A percentile compares a stretch with the other conserved stretches of the same genome.
Evolutionary conservation across 2,329 filamentous ascomycete species (phyloP).

Genomic region (Thermoascus crustaceus): DNA sequence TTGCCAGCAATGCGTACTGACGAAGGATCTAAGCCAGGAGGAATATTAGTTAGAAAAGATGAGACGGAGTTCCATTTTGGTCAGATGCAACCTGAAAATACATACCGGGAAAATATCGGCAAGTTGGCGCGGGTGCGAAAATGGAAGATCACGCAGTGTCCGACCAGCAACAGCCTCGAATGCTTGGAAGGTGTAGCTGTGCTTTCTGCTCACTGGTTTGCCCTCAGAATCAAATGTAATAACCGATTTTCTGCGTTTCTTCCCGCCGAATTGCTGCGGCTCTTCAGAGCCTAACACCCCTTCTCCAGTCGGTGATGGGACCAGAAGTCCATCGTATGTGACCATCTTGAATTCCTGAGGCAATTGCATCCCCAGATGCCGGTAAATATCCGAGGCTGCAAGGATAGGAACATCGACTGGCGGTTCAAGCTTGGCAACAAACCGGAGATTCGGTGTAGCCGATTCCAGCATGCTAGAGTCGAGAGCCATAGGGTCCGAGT

Average conservation of each 20-base stretch:
- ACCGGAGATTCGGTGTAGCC: conserved; percentile 35
- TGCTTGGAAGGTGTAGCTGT: conserved; percentile 36
- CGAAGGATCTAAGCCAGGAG: conserved; percentile 27
- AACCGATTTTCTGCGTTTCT: conserved; percentile 26
- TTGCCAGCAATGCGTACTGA: conserved; percentile 37
- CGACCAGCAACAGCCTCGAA: conserved; percentile 34
- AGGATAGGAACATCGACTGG: conserved; percentile 35
- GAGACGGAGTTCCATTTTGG: neutral
- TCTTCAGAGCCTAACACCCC: conserved; percentile 19
- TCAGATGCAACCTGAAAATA: too few species aligned
- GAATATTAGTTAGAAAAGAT: conserved; percentile 4
- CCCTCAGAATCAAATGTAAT: conserved; percentile 23
- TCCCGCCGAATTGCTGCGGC: conserved; percentile 19
- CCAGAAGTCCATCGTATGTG: conserved; percentile 32
- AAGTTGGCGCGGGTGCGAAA: conserved; percentile 39
- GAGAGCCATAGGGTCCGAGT: conserved; percentile 28
- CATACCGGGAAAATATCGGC: conserved; percentile 36
- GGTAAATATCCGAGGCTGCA: conserved; percentile 33
- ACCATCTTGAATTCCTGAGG: conserved; percentile 32
- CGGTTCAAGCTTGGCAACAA: conserved; percentile 36
- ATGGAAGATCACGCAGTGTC: conserved; percentile 34
- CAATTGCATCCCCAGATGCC: conserved; percentile 31
- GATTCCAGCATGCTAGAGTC: conserved; percentile 30
- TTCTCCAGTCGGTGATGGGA: conserved; percentile 24
- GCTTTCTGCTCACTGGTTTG: conserved; percentile 22